A percentile compares a stretch with the other conserved stretches of the same genome.
Evolutionary conservation across 106 monocot genomes (phyloP).

Genomic region (Vanilla planifolia): DNA sequence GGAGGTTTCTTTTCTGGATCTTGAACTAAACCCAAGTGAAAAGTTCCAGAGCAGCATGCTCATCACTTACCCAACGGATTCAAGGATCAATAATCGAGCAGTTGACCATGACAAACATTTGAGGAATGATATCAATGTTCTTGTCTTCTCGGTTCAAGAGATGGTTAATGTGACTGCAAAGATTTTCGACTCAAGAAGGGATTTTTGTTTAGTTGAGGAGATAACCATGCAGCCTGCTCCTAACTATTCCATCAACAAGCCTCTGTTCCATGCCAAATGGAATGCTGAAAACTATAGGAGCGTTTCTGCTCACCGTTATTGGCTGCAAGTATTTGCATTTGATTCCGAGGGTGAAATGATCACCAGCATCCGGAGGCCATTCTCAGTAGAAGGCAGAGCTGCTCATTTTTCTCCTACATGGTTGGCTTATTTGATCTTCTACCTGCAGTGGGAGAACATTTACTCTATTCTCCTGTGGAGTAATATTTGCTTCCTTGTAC

Average conservation of each 20-base stretch:
- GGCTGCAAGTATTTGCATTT: conserved; percentile 47
- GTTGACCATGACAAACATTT: conserved; percentile 8
- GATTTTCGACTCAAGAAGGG: conserved; percentile 58
- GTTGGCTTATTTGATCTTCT: conserved; percentile 40
- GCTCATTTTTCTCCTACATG: conserved; percentile 25
- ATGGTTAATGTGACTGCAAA: conserved; percentile 65
- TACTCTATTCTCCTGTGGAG: conserved; percentile 55
- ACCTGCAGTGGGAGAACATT: conserved; percentile 56
- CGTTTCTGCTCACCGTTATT: conserved; percentile 43
- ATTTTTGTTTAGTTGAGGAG: conserved; percentile 58
- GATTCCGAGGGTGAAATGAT: conserved; percentile 43
- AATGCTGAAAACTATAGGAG: conserved; percentile 64
- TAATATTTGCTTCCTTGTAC: conserved; percentile 39
- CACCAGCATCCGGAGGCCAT: conserved; percentile 37
- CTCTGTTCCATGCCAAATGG: conserved; percentile 74
- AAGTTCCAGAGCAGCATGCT: conserved; percentile 51
- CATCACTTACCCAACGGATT: conserved; percentile 72
- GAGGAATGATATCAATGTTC: conserved; percentile 70
- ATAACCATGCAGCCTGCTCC: conserved; percentile 34
- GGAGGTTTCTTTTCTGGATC: conserved; percentile 59
- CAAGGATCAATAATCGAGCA: conserved; percentile 49
- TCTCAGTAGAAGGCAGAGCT: conserved; percentile 64
- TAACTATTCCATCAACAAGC: conserved; percentile 8
- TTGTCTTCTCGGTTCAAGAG: conserved; percentile 51
- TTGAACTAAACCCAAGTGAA: conserved; percentile 22